phyloP scores from a whole-genome alignment of 176 grass and related monocot species.

The Luzula sylvatica region DNA sequence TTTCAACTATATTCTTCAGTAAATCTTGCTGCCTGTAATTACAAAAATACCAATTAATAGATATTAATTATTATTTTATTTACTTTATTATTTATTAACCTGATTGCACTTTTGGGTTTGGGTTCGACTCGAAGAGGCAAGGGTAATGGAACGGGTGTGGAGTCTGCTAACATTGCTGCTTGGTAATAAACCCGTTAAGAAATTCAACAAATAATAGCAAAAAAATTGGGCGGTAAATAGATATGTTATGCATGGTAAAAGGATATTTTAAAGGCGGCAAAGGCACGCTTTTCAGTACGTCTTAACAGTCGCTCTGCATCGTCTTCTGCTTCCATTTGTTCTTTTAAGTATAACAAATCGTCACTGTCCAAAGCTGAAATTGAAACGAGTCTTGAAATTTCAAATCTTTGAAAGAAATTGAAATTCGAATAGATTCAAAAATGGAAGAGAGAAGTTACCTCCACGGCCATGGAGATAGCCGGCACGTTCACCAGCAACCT shows the following conservation, averaged over 20 bases:
- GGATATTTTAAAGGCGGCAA: constrained; percentile 99
- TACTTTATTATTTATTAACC: constrained; percentile 24
- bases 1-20: constrained; percentile 69
- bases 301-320: constrained; percentile 88
- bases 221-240: no score
- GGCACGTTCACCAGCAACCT: constrained; percentile 97
- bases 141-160: constrained; percentile 46
- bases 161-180: constrained; percentile 79
- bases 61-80: background rate
- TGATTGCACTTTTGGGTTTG: constrained; percentile 87
- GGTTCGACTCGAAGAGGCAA: constrained; percentile 72
- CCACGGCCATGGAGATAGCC: constrained; percentile 96
- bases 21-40: constrained; percentile 71
- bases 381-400: constrained; percentile 6
- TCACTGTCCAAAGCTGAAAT: constrained; percentile 89
- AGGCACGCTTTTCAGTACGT: constrained; percentile 84
- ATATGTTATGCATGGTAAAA: background rate
- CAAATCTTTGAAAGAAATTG: constrained; percentile 10
- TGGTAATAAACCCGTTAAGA: constrained; percentile 56
- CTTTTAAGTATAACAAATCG: constrained; percentile 96
- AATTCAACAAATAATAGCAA: constrained; percentile 17
- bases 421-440: background rate
- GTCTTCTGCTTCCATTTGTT: constrained; percentile 99
- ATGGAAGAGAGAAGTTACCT: constrained; percentile 48
- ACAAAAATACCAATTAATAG: constrained; percentile 2